Percentiles rank a stretch among this genome's conserved stretches.
These are phyloP conservation scores for Nicotiana attenuata DNA, from an alignment of 257 asterid species.

Conservation along the genomic window DNA sequence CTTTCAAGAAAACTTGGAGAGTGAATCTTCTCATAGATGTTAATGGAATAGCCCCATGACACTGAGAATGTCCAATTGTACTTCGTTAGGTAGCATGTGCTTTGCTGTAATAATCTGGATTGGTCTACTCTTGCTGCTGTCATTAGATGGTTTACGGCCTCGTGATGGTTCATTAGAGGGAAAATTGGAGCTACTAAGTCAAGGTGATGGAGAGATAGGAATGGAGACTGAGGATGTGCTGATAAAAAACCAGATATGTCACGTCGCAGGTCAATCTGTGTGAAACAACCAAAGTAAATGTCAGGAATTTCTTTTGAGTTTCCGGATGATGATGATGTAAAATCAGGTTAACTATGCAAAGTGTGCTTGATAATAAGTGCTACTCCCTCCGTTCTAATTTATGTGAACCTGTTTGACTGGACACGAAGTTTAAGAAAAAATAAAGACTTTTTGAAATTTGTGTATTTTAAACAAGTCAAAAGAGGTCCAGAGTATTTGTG, in stretches of 20 bases:
- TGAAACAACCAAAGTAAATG: neutral
- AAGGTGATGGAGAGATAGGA: conserved; percentile 14
- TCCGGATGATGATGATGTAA: too few relatives aligned
- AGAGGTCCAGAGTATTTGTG: too few relatives aligned
- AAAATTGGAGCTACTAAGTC: conserved; percentile 8
- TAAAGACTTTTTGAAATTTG: too few relatives aligned
- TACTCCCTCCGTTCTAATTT: too few relatives aligned
- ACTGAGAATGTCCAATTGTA: conserved; percentile 13
- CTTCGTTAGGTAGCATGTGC: neutral
- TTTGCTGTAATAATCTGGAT: conserved; percentile 10
- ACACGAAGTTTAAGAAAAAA: too few relatives aligned
- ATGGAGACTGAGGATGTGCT: conserved; percentile 15
- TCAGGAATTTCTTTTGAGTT: too few relatives aligned
- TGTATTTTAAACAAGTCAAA: too few relatives aligned
- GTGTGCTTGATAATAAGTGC: too few relatives aligned
- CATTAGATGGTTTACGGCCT: conserved; percentile 14
- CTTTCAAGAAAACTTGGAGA: conserved; percentile 2
- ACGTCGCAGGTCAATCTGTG: conserved; percentile 19
- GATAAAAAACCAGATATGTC: conserved; percentile 22
- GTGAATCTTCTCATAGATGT: neutral
- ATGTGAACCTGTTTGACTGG: too few relatives aligned
- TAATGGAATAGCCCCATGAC: conserved; percentile 8
- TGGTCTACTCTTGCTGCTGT: conserved; percentile 8
- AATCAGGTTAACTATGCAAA: too few relatives aligned
- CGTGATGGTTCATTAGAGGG: conserved; percentile 8